Evolutionary conservation across 1,139 yeast genomes (phyloP), one percentile per base, ranked within the genome.

Genomic region (Debaryomyces udenii): DNA sequence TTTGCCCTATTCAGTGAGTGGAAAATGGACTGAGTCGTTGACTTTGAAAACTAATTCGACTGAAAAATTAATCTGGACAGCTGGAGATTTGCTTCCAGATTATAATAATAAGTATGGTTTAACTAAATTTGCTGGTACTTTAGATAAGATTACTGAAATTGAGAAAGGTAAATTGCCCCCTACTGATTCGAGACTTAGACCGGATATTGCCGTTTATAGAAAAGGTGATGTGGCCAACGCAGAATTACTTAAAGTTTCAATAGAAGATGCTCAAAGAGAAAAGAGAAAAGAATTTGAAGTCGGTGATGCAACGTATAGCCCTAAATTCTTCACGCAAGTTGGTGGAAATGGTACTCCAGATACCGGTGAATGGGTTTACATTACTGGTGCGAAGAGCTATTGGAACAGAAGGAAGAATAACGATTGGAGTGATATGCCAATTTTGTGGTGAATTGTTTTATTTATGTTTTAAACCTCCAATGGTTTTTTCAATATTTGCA

Each of bases 181-280:
- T 4, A 88, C 95, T 0, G 99, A 93, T 59, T 86, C 96, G 3
- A 78, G 99, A 56, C 64, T 83, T 35, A 78, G 99, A 55, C 98
- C 97, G 0, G 99, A 93, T 61, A 79, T 89, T 56, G 68, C 78
- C 34, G 66, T 72, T 5, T 89, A 89, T 52, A 96, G 89, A 55
- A 57, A 73, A 16, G 94, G 94, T 2, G 66, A 80, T 15, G 65
- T 83, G 6, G 87, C 80, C 11, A 65, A 68, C 38, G 96, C 98
- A 0, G 97, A 91, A 57, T 53, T 49, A 1, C 51, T 80, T 47
- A 93, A 93, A 58, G 62, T 78, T 28, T 66, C 74, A 37, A 68
- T 91, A 27, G 99, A 93, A 59, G 91, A 86, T 55, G 69, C 67
- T 31, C 99, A 93, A 66, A 78, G 99, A 55, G 78, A 68, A 5